Evolutionary conservation across 768 basidiomycete genomes (phyloP).

Genomic region (Russula ochroleuca): DNA sequence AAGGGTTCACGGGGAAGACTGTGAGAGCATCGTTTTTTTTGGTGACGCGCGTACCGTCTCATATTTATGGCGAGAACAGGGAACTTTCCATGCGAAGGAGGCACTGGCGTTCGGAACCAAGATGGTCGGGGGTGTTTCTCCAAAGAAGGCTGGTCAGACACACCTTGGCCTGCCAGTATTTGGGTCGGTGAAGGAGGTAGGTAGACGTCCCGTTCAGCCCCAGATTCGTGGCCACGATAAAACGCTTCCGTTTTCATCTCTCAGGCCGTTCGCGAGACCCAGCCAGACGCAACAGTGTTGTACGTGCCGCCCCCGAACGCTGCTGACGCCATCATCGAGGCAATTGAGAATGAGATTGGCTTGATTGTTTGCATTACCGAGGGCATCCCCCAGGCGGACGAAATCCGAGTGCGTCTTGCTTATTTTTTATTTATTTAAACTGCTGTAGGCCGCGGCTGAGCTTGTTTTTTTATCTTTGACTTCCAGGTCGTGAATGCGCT

Average conservation of each 20-base stretch:
- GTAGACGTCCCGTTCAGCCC: constrained; percentile 41
- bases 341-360: constrained; percentile 96
- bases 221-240: background rate
- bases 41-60: background rate
- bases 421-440: too few relatives aligned
- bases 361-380: constrained; percentile 98
- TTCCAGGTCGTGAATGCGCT: constrained; percentile 86
- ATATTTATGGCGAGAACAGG: constrained; percentile 45
- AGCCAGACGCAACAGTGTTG: constrained; percentile 92
- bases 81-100: constrained; percentile 93
- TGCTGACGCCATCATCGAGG: constrained; percentile 96
- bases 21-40: constrained; percentile 38
- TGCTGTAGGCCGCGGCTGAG: background rate
- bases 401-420: constrained; percentile 73
- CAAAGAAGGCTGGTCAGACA: constrained; percentile 92
- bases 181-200: constrained; percentile 90
- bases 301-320: constrained; percentile 97
- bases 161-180: constrained; percentile 96
- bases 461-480: background rate
- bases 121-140: constrained; percentile 97
- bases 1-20: constrained; percentile 94
- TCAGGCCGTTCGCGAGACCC: constrained; percentile 80
- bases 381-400: constrained; percentile 96
- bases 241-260: background rate
- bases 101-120: constrained; percentile 93